Percentiles rank a stretch among this genome's conserved stretches.
Conservation (phyloP, 2,329 filamentous ascomycete genomes). For the Zymoseptoria brevis region DNA sequence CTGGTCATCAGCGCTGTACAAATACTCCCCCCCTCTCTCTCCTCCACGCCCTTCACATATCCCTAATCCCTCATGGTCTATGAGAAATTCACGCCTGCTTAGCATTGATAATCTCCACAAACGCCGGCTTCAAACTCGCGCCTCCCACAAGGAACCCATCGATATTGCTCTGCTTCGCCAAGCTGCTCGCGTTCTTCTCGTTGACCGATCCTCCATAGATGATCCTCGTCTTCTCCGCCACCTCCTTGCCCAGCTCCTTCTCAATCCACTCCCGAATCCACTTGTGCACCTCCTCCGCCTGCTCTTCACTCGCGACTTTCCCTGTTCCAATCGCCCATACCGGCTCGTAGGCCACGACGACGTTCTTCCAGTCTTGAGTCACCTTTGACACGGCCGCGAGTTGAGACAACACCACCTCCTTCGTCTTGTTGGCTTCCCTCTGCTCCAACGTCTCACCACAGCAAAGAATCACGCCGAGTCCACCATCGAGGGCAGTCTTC, state of each 20-base stretch:
- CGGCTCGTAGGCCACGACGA: slow-evolving; percentile 97
- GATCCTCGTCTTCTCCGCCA: slow-evolving; percentile 80
- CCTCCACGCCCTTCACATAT: too few species aligned
- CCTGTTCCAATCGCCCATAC: slow-evolving; percentile 94
- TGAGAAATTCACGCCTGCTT: slow-evolving; percentile 26
- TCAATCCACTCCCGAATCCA: slow-evolving; percentile 82
- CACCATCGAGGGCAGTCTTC: slow-evolving; percentile 81
- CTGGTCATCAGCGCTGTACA: too few species aligned
- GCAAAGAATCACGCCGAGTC: slow-evolving; percentile 89
- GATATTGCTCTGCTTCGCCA: slow-evolving; percentile 88
- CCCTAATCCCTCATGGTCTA: too few species aligned
- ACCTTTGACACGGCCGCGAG: slow-evolving; percentile 72
- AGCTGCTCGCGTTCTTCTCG: slow-evolving; percentile 95
- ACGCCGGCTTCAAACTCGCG: slow-evolving; percentile 93
- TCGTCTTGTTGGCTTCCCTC: slow-evolving; percentile 77
- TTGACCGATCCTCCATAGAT: slow-evolving; percentile 95
- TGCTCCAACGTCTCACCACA: slow-evolving; percentile 93
- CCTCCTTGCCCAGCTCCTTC: slow-evolving; percentile 65
- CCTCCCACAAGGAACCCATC: slow-evolving; percentile 97
- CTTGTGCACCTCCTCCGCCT: slow-evolving; percentile 89
- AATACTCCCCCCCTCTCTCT: too few species aligned
- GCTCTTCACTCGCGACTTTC: slow-evolving; percentile 79
- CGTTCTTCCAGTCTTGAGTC: slow-evolving; percentile 80
- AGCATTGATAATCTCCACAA: slow-evolving; percentile 64
- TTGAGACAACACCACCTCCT: slow-evolving; percentile 77